Percentiles rank a stretch among this genome's conserved stretches.
Conservation (phyloP, 228 moss, liverwort and hornwort genomes). For the Sphagnum magellanicum region DNA sequence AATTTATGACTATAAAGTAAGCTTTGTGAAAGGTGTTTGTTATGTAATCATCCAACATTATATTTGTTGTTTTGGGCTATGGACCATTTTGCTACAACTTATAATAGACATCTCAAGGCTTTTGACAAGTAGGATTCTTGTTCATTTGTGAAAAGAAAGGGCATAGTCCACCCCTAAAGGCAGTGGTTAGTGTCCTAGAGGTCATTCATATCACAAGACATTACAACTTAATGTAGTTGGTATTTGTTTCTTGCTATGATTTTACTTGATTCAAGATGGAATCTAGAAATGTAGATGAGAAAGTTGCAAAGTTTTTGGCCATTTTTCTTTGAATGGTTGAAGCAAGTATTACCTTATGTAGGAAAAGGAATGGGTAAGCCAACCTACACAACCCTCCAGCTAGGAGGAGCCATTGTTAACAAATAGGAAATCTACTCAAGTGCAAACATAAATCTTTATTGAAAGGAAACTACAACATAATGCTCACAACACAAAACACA, state of each 20-base stretch:
- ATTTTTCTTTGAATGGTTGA: too few species aligned
- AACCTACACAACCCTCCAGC: too few species aligned
- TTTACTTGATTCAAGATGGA: neutral
- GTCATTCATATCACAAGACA: neutral
- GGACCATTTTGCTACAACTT: slow-evolving; percentile 79
- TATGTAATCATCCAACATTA: slow-evolving; percentile 73
- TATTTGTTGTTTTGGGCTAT: slow-evolving; percentile 86
- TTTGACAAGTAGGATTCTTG: slow-evolving; percentile 43
- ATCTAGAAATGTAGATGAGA: neutral
- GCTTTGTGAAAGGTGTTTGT: neutral
- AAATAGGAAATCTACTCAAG: too few species aligned
- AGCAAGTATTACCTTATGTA: too few species aligned
- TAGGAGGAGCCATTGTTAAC: too few species aligned
- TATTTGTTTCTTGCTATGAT: neutral
- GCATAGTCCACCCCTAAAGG: neutral
- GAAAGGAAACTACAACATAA: too few species aligned
- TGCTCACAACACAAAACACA: too few species aligned
- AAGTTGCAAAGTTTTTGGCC: too few species aligned
- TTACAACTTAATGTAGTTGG: neutral
- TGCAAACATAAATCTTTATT: too few species aligned
- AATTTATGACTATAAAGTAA: neutral
- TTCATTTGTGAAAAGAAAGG: neutral
- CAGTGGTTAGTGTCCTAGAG: neutral
- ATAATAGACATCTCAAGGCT: slow-evolving; percentile 80
- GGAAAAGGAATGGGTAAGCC: too few species aligned